Conservation (phyloP, 2,329 filamentous ascomycete genomes). For the Amauroascus verrucosus region DNA sequence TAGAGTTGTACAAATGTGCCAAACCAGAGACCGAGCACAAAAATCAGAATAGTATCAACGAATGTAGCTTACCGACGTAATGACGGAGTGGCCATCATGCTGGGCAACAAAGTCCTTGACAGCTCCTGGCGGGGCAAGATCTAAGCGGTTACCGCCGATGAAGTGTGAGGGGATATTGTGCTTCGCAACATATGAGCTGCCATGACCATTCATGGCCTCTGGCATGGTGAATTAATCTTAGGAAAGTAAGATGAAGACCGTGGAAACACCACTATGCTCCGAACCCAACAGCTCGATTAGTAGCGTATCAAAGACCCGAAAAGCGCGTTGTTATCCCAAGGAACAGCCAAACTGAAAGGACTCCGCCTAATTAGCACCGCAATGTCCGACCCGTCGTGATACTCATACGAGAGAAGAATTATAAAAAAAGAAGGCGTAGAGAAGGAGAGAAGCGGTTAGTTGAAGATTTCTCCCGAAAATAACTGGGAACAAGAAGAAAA, state of each 20-base stretch:
- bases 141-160: conserved; percentile 85
- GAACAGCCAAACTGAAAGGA: not conserved
- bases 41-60: too few species aligned
- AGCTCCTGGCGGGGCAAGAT: conserved; percentile 67
- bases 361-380: conserved; percentile 1
- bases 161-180: conserved; percentile 83
- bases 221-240: conserved; percentile 28
- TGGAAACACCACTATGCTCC: conserved; percentile 11
- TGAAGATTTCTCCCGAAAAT: not conserved
- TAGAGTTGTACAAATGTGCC: too few species aligned
- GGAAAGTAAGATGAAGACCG: conserved; percentile 6
- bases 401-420: not conserved
- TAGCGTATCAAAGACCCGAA: not conserved
- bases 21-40: too few species aligned
- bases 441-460: not conserved
- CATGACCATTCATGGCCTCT: conserved; percentile 41
- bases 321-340: not conserved
- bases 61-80: conserved; percentile 78
- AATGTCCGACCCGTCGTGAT: not conserved
- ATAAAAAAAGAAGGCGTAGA: not conserved
- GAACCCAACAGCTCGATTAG: not conserved
- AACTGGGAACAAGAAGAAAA: conserved; percentile 10
- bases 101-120: conserved; percentile 93
- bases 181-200: conserved; percentile 64
- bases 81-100: conserved; percentile 91